Evolutionary conservation across 345 rosid species (phyloP).

Genomic region (Excoecaria agallocha): DNA sequence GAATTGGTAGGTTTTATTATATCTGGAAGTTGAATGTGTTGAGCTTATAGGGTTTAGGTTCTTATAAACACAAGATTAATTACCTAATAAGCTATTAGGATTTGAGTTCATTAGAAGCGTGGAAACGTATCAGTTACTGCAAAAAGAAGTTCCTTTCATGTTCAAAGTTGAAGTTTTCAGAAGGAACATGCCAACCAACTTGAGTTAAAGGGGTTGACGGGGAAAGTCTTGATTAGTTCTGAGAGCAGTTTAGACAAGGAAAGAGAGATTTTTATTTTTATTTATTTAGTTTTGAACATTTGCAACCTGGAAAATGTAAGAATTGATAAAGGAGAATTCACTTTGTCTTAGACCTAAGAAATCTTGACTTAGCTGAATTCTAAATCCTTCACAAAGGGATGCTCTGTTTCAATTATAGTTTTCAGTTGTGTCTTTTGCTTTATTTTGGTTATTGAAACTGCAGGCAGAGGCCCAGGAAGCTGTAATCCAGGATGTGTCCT

Average conservation of each 20-base stretch:
- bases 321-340: background rate
- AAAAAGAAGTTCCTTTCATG: background rate
- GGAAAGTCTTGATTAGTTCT: too few relatives aligned
- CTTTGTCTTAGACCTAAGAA: background rate
- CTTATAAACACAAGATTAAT: background rate
- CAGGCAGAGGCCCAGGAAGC: slow-evolving; percentile 73
- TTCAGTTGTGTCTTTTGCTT: background rate
- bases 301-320: background rate
- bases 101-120: background rate
- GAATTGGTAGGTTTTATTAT: background rate
- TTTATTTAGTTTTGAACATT: background rate
- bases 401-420: background rate
- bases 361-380: background rate
- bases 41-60: background rate
- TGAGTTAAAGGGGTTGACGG: background rate
- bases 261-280: background rate
- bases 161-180: background rate
- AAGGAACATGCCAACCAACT: background rate
- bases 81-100: background rate
- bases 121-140: background rate
- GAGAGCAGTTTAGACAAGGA: too few relatives aligned
- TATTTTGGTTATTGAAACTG: slow-evolving; percentile 5
- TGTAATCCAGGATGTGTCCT: slow-evolving; percentile 44
- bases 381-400: background rate
- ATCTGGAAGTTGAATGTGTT: background rate